Conservation (phyloP, 73 alveolate genomes). For the Urostyla sp. region DNA sequence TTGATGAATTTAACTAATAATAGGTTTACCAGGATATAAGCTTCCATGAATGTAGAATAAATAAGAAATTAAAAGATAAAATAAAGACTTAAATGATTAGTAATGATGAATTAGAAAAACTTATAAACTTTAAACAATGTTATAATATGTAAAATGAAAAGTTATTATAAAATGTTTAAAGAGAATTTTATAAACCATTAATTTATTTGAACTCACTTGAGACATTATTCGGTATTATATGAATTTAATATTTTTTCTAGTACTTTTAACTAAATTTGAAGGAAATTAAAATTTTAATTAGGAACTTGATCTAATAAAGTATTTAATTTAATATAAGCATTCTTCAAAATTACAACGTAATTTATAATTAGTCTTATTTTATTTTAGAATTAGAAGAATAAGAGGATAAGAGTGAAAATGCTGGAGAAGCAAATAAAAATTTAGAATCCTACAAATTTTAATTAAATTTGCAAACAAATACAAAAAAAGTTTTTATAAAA, state of each 20-base stretch:
- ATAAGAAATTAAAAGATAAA: background rate
- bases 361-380: too few species aligned
- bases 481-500: conserved; percentile 5
- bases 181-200: background rate
- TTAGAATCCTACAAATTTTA: too few species aligned
- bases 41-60: conserved; percentile 4
- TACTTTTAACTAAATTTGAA: too few species aligned
- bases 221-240: too few species aligned
- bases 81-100: background rate
- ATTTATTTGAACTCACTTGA: conserved; percentile 4
- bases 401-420: too few species aligned
- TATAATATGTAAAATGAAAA: conserved; percentile 2
- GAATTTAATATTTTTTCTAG: too few species aligned
- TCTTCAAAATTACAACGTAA: too few species aligned
- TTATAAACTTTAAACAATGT: conserved; percentile 12
- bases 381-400: too few species aligned
- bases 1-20: background rate
- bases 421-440: too few species aligned
- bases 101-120: conserved; percentile 25
- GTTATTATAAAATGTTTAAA: background rate
- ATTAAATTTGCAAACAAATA: too few species aligned
- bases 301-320: background rate
- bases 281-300: too few species aligned
- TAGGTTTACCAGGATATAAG: background rate
- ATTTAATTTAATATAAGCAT: background rate